These are phyloP conservation scores for Candida ulmi DNA, from an alignment of 805 yeast species.

Conservation along the genomic window DNA sequence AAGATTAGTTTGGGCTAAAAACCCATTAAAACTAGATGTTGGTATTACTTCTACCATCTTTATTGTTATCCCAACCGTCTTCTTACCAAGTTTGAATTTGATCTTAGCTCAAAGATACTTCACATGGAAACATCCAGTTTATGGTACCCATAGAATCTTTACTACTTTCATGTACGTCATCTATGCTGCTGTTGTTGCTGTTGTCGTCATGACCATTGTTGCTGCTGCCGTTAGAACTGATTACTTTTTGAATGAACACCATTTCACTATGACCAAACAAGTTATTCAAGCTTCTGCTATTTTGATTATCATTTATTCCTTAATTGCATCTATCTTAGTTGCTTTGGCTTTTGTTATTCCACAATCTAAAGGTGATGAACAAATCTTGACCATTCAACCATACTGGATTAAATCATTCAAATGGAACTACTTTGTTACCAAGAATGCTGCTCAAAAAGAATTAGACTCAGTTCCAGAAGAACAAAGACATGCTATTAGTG, in stretches of 20 bases:
- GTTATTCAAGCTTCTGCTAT: constrained; percentile 49
- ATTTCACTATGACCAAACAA: constrained; percentile 46
- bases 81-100: constrained; percentile 53
- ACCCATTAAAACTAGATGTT: constrained; percentile 35
- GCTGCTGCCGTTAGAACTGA: constrained; percentile 57
- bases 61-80: constrained; percentile 51
- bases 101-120: constrained; percentile 67
- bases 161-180: constrained; percentile 43
- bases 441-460: constrained; percentile 43
- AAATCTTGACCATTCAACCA: constrained; percentile 59
- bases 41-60: constrained; percentile 59
- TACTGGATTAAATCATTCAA: constrained; percentile 68
- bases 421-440: constrained; percentile 53
- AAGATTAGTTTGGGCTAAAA: constrained; percentile 54
- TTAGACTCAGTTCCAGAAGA: constrained; percentile 29
- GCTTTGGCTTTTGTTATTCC: constrained; percentile 47
- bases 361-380: constrained; percentile 47
- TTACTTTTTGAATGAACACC: constrained; percentile 41
- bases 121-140: constrained; percentile 74
- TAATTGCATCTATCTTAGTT: constrained; percentile 47
- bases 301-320: constrained; percentile 45
- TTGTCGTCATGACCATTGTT: constrained; percentile 60
- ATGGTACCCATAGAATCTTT: constrained; percentile 48
- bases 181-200: constrained; percentile 48
- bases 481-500: constrained; percentile 42